Evolutionary conservation across 345 rosid genomes (phyloP).

Genomic region (Dipteronia dyeriana): DNA sequence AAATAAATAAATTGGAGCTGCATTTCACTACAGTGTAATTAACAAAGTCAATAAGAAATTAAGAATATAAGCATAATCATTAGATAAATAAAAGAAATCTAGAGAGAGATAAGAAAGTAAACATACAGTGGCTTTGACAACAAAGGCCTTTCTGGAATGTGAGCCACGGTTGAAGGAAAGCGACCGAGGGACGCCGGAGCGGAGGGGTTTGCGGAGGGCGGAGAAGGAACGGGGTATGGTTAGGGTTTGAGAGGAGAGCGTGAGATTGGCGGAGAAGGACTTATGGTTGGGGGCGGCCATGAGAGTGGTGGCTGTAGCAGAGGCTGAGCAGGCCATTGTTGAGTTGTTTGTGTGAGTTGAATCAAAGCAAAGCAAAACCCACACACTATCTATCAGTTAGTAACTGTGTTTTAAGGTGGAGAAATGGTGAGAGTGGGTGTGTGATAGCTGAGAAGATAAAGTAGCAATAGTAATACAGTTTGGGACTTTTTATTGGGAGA

Average conservation of each 20-base stretch:
- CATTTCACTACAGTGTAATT: background rate
- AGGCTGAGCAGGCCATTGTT: conserved; percentile 70
- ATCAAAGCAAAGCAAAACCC: no score
- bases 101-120: background rate
- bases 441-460: conserved; percentile 11
- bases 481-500: no score
- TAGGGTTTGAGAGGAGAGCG: conserved; percentile 43
- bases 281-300: conserved; percentile 55
- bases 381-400: background rate
- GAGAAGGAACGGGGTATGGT: conserved; percentile 44
- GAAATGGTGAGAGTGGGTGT: conserved; percentile 20
- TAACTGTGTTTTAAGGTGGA: conserved; percentile 26
- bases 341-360: background rate
- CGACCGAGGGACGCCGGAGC: conserved; percentile 45
- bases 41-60: background rate
- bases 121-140: conserved; percentile 66
- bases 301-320: conserved; percentile 53
- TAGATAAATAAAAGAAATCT: background rate
- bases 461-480: background rate
- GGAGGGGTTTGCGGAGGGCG: conserved; percentile 47
- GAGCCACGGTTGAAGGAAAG: conserved; percentile 39
- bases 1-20: background rate
- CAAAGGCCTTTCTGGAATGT: conserved; percentile 51
- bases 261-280: conserved; percentile 18
- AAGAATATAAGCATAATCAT: background rate